Base-by-base conservation (phyloP, 768 basidiomycete genomes). In the Psilocybe sp. region DNA sequence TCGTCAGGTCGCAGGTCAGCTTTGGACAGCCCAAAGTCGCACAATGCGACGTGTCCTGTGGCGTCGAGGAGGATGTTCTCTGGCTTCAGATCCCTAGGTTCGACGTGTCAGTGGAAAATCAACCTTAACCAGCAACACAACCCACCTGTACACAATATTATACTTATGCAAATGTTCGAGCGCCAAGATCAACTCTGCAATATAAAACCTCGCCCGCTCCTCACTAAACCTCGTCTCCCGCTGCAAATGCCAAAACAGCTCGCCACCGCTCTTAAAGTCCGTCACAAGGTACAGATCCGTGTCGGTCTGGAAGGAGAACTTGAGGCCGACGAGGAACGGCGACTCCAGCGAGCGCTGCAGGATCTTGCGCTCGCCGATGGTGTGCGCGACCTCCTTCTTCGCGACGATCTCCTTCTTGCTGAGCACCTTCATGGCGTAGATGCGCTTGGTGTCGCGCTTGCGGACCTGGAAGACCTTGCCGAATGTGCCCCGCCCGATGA, bases 401-500 rank as follows among this genome's bases (percentile, higher is more conserved):
- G 92, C 95, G 47, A 98, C 84, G 60, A 99, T 98, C 70, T 99
- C 97, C 76, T 92, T 95, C 74, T 99, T 99, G 31, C 92, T 95
- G 35, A 99, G 79, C 49, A 98, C 92, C 64, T 99, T 99, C 96
- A 99, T 98, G 45, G 97, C 97, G 74, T 98, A 99, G 71, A 99
- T 98, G 40, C 97, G 90, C 68, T 92, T 90, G 37, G 97, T 99
- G 73, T 99, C 95, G 66, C 78, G 85, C 73, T 99, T 99, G 53
- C 97, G 91, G 43, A 99, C 97, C 69, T 99, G 97, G 78, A 98
- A 98, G 15, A 99, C 97, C 47, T 93, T 90, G 42, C 95, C 97
- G 66, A 99, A 99, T 0, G 97, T 98, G 1, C 97, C 97, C 43
- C 94, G 85, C 50, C 97, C 97, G 69, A 99, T 98, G 50, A 99